Evolutionary conservation across 1,284 basidiomycete species (phyloP).

Genomic region (Malassezia pachydermatis): DNA sequence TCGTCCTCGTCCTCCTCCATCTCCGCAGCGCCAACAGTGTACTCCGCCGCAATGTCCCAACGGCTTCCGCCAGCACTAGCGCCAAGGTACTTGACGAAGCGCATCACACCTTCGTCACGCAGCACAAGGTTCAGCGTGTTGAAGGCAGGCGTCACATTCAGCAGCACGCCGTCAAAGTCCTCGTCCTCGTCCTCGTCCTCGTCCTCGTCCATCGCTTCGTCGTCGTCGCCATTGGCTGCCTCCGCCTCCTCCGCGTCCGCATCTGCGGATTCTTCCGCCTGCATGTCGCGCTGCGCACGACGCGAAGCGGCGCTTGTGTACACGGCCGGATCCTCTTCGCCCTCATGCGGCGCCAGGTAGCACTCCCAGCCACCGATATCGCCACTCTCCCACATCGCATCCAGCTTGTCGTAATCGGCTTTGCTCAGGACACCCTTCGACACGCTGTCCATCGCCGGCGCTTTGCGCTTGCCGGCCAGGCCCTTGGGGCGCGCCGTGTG

Average conservation of each 20-base stretch:
- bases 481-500: conserved; percentile 31
- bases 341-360: conserved; percentile 87
- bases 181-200: conserved; percentile 52
- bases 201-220: conserved; percentile 50
- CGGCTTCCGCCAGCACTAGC: conserved; percentile 39
- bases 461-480: conserved; percentile 42
- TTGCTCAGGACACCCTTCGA: conserved; percentile 20
- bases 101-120: conserved; percentile 81
- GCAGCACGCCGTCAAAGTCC: conserved; percentile 67
- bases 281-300: conserved; percentile 19
- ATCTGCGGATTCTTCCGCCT: conserved; percentile 48
- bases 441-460: conserved; percentile 1
- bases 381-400: conserved; percentile 59
- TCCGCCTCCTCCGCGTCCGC: conserved; percentile 50
- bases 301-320: conserved; percentile 57
- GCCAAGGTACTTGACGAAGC: conserved; percentile 46
- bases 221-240: conserved; percentile 54
- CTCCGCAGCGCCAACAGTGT: conserved; percentile 35
- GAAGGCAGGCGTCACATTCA: conserved; percentile 81
- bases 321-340: conserved; percentile 68
- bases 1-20: conserved; percentile 28
- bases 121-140: conserved; percentile 81
- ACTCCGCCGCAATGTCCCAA: conserved; percentile 46
- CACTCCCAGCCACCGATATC: conserved; percentile 94
- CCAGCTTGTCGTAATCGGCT: conserved; percentile 32